A percentile compares a stretch with the other conserved stretches of the same genome.
phyloP scores from a whole-genome alignment of 2,329 filamentous ascomycete species.

The Cladosporium sp. region DNA sequence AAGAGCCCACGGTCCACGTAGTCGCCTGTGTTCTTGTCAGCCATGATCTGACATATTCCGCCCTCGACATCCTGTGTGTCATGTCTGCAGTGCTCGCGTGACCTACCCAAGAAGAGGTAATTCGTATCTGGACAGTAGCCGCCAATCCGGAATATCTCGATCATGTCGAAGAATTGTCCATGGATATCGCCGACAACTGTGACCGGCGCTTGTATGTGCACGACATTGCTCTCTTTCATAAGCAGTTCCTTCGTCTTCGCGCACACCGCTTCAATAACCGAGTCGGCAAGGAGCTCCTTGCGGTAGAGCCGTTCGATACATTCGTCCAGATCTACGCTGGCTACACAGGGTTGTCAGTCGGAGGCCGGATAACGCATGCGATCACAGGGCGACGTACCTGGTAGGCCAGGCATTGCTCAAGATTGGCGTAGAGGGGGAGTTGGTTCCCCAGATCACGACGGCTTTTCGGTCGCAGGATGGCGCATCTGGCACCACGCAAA shows the following conservation, averaged over 20 bases:
- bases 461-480: constrained; percentile 22
- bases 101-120: constrained; percentile 87
- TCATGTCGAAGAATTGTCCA: constrained; percentile 97
- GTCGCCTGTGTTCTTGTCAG: constrained; percentile 62
- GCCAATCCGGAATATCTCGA: constrained; percentile 98
- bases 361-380: neutral
- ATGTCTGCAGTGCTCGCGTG: constrained; percentile 22
- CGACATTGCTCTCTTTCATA: constrained; percentile 99
- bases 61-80: neutral
- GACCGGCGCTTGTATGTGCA: constrained; percentile 91
- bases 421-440: constrained; percentile 16
- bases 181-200: constrained; percentile 99
- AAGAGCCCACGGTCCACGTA: constrained; percentile 98
- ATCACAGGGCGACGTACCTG: constrained; percentile 41
- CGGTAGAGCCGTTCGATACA: constrained; percentile 96
- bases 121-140: constrained; percentile 98
- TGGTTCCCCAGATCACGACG: constrained; percentile 15
- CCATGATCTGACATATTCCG: neutral
- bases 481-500: constrained; percentile 13
- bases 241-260: constrained; percentile 98
- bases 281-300: constrained; percentile 94
- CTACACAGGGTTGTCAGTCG: constrained; percentile 46
- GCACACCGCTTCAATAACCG: constrained; percentile 98
- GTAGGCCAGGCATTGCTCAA: constrained; percentile 50
- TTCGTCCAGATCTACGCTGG: constrained; percentile 96